A percentile compares a stretch with the other conserved stretches of the same genome.
Evolutionary conservation across 352 stramenopile genomes (phyloP).

Genomic region (Pythium inflatum): DNA sequence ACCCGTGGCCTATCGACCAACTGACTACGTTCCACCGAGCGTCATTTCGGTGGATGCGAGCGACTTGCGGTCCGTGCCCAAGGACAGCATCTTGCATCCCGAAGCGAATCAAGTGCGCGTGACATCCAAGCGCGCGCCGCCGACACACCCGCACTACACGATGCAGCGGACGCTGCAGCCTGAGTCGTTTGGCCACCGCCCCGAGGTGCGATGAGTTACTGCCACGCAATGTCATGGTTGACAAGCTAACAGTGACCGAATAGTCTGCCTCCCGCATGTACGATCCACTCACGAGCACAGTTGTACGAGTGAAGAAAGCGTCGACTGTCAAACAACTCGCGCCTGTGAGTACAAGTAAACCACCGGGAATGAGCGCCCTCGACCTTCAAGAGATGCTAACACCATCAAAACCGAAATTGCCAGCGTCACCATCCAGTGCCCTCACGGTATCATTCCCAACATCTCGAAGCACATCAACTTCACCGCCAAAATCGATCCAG

Average conservation of each 20-base stretch:
- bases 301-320: slow-evolving; percentile 31
- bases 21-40: slow-evolving; percentile 44
- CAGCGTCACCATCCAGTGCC: background rate
- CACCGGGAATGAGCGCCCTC: slow-evolving; percentile 65
- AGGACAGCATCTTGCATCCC: slow-evolving; percentile 26
- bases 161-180: slow-evolving; percentile 45
- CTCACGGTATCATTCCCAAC: background rate
- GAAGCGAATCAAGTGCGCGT: slow-evolving; percentile 25
- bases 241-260: too few relatives aligned
- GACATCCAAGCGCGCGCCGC: slow-evolving; percentile 28
- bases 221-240: too few relatives aligned
- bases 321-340: slow-evolving; percentile 22
- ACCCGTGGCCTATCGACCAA: slow-evolving; percentile 47
- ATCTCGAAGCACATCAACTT: slow-evolving; percentile 1
- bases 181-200: slow-evolving; percentile 77
- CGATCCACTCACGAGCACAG: slow-evolving; percentile 53
- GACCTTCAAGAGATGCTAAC: slow-evolving; percentile 59
- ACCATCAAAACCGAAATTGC: slow-evolving; percentile 35
- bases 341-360: slow-evolving; percentile 36
- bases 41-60: slow-evolving; percentile 60
- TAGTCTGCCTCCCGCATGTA: slow-evolving; percentile 81
- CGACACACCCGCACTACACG: slow-evolving; percentile 37
- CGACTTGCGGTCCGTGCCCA: slow-evolving; percentile 38
- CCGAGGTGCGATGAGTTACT: slow-evolving; percentile 40
- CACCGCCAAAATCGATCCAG: background rate